Conservation (phyloP, 108 stramenopile genomes). For the Nitzschia sp. region DNA sequence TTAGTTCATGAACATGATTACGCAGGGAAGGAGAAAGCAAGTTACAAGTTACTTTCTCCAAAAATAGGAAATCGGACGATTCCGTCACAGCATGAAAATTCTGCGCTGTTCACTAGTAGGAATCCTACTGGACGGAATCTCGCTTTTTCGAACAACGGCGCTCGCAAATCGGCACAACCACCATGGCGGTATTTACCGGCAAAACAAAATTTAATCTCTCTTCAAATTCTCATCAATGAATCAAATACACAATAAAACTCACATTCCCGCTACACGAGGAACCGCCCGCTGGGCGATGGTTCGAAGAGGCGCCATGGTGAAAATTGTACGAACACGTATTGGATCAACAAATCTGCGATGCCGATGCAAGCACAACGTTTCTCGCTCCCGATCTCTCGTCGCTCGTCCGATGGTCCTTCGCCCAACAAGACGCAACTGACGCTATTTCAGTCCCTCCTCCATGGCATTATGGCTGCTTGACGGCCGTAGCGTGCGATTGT, state of each 20-base stretch:
- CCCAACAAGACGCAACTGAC: not conserved
- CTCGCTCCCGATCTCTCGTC: not conserved
- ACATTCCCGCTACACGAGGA: conserved; percentile 32
- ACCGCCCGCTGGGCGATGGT: conserved; percentile 25
- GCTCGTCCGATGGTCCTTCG: not conserved
- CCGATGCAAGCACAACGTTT: not conserved
- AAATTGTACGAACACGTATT: not conserved
- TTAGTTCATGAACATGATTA: not conserved
- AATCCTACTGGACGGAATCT: conserved; percentile 5
- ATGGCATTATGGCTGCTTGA: too few species aligned
- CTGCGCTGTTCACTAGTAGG: not conserved
- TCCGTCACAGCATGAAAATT: not conserved
- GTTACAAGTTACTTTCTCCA: not conserved
- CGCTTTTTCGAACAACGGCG: not conserved
- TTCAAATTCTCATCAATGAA: not conserved
- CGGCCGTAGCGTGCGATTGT: too few species aligned
- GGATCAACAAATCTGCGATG: conserved; percentile 6
- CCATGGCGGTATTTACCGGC: too few species aligned
- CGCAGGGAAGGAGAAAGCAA: not conserved
- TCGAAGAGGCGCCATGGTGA: conserved; percentile 47
- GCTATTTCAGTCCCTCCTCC: conserved; percentile 4
- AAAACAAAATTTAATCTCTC: not conserved
- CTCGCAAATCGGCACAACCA: not conserved
- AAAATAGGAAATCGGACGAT: not conserved
- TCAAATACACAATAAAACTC: conserved; percentile 4